phyloP scores from a whole-genome alignment of 306 rosid species.

The Vachellia pachyceras region DNA sequence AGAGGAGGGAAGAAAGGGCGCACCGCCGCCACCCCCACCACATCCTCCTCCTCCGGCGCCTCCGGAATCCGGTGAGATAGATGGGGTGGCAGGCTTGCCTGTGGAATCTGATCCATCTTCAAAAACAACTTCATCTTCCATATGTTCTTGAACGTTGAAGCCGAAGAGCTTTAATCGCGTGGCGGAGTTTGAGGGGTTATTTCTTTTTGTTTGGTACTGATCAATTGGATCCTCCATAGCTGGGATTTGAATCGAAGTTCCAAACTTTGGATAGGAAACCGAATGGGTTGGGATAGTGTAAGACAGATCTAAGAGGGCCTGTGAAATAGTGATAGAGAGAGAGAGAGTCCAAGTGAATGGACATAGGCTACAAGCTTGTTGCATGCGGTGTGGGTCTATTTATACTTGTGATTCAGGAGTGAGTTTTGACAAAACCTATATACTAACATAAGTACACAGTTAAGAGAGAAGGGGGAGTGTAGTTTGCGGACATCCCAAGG shows the following conservation, averaged over 20 bases:
- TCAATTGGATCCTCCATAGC: slow-evolving; percentile 52
- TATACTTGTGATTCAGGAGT: slow-evolving; percentile 52
- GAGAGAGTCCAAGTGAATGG: background rate
- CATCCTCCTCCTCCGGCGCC: background rate
- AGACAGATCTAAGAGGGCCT: slow-evolving; percentile 29
- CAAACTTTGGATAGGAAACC: background rate
- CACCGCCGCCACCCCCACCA: slow-evolving; percentile 13
- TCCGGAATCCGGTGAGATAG: slow-evolving; percentile 73
- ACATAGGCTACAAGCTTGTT: slow-evolving; percentile 44
- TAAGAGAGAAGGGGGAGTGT: background rate
- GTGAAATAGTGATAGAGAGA: background rate
- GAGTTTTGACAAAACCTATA: slow-evolving; percentile 37
- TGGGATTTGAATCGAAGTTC: background rate
- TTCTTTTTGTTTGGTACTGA: slow-evolving; percentile 50
- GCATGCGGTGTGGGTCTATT: slow-evolving; percentile 79
- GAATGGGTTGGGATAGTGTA: slow-evolving; percentile 37
- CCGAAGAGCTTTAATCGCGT: slow-evolving; percentile 85
- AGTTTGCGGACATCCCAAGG: slow-evolving; percentile 54
- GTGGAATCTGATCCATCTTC: slow-evolving; percentile 57
- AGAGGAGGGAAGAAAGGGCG: slow-evolving; percentile 53
- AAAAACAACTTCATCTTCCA: slow-evolving; percentile 19
- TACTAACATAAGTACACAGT: slow-evolving; percentile 28
- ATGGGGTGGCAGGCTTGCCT: slow-evolving; percentile 58
- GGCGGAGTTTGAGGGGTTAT: slow-evolving; percentile 52
- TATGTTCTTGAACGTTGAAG: slow-evolving; percentile 72